Percentiles rank a stretch among this genome's conserved stretches.
phyloP scores from a whole-genome alignment of 768 basidiomycete genomes.

The Pleurotus salmoneostramineus region DNA sequence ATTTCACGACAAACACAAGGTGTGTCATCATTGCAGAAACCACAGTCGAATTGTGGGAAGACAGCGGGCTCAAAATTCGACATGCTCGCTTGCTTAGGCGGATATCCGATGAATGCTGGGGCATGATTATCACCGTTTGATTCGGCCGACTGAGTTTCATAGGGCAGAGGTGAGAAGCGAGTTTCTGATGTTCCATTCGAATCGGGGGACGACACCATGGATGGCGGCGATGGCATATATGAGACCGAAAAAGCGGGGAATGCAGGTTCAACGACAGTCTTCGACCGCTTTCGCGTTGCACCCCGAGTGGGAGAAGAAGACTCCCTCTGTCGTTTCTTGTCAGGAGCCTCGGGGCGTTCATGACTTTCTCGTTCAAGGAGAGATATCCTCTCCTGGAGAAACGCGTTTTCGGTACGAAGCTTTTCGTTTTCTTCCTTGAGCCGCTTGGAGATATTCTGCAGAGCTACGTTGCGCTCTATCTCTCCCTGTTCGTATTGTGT shows the following conservation, averaged over 20 bases:
- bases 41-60: conserved; percentile 59
- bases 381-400: conserved; percentile 49
- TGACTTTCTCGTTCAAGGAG: conserved; percentile 34
- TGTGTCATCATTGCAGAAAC: conserved; percentile 67
- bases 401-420: conserved; percentile 62
- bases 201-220: conserved; percentile 50
- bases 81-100: conserved; percentile 20
- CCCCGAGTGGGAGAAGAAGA: conserved; percentile 35
- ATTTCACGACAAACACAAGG: conserved; percentile 80
- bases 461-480: conserved; percentile 79
- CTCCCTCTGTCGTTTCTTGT: conserved; percentile 60
- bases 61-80: conserved; percentile 19
- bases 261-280: conserved; percentile 22
- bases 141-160: conserved; percentile 26
- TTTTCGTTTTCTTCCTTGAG: conserved; percentile 85
- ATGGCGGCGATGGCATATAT: conserved; percentile 39
- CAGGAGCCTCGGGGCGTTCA: conserved; percentile 23
- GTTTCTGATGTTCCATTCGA: conserved; percentile 30
- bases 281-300: conserved; percentile 30
- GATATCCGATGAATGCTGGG: conserved; percentile 26
- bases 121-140: conserved; percentile 16
- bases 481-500: conserved; percentile 89
- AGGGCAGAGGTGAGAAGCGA: conserved; percentile 26
- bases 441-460: conserved; percentile 79
- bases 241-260: conserved; percentile 31